Conservation (phyloP, 164 flowering plant genomes). For the Euptelea pleiosperma region DNA sequence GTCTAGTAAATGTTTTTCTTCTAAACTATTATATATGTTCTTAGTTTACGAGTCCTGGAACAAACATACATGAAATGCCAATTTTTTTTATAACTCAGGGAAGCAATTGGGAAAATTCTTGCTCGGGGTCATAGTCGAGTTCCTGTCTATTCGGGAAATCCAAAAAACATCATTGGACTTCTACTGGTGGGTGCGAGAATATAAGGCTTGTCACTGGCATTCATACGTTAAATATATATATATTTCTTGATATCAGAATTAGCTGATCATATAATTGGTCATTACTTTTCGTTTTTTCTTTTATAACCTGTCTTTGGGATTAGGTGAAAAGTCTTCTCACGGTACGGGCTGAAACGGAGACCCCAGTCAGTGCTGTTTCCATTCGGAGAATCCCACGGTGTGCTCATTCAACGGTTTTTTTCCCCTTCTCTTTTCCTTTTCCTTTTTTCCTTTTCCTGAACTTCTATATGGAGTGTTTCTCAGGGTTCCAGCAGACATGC, state of each 20-base stretch:
- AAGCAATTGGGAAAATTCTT: conserved; percentile 94
- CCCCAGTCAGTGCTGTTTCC: conserved; percentile 98
- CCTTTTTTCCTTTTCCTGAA: background rate
- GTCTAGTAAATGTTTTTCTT: background rate
- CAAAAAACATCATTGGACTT: conserved; percentile 95
- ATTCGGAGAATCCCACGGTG: conserved; percentile 95
- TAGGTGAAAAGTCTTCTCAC: conserved; percentile 98
- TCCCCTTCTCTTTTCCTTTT: background rate
- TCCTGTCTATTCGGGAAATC: conserved; percentile 95
- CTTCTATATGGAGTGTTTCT: conserved; percentile 4
- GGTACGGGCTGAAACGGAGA: conserved; percentile 94
- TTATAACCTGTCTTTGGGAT: conserved; percentile 7
- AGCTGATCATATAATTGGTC: background rate
- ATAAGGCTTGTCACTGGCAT: background rate
- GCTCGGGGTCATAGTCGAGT: conserved; percentile 99
- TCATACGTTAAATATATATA: background rate
- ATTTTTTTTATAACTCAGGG: conserved; percentile 52
- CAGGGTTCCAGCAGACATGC: conserved; percentile 99
- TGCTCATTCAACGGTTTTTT: conserved; percentile 9
- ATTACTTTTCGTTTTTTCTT: background rate
- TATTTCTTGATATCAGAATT: background rate
- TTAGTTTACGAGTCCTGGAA: background rate
- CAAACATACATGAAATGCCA: background rate
- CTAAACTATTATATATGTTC: background rate
- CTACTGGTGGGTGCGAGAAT: conserved; percentile 56